Evolutionary conservation across 2,329 filamentous ascomycete genomes (phyloP).

Genomic region (Penicillium griseofulvum): DNA sequence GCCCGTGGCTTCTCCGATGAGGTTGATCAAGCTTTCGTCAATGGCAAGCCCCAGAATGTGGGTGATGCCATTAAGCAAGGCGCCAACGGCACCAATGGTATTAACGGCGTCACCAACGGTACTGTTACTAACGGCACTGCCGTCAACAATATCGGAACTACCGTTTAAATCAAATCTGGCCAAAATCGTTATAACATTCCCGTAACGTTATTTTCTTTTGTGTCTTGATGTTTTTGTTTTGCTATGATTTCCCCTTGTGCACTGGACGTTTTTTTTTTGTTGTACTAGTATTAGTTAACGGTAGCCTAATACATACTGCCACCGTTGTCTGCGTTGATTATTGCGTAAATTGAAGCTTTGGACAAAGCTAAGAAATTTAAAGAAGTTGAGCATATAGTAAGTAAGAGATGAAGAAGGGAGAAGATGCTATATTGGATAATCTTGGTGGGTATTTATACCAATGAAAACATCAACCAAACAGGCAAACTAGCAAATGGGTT

Average conservation of each 20-base stretch:
- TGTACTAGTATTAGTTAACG: constrained; percentile 20
- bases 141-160: constrained; percentile 1
- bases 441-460: too few relatives aligned
- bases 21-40: constrained; percentile 33
- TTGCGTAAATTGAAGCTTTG: neutral
- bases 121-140: constrained; percentile 1
- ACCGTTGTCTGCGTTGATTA: constrained; percentile 13
- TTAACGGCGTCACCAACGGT: constrained; percentile 3
- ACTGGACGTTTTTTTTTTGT: constrained; percentile 8
- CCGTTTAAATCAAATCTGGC: neutral
- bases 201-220: neutral
- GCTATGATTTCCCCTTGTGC: constrained; percentile 27
- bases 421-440: too few relatives aligned
- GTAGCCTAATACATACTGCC: constrained; percentile 26
- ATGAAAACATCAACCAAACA: too few relatives aligned
- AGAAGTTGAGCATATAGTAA: too few relatives aligned
- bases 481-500: too few relatives aligned
- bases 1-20: constrained; percentile 34
- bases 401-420: too few relatives aligned
- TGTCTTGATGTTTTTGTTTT: constrained; percentile 3
- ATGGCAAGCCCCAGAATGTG: constrained; percentile 15
- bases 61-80: constrained; percentile 7
- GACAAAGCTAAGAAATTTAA: neutral
- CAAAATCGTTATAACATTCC: constrained; percentile 1
- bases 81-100: constrained; percentile 7